Evolutionary conservation across 345 rosid species (phyloP).

Genomic region (Salix arbutifolia): DNA sequence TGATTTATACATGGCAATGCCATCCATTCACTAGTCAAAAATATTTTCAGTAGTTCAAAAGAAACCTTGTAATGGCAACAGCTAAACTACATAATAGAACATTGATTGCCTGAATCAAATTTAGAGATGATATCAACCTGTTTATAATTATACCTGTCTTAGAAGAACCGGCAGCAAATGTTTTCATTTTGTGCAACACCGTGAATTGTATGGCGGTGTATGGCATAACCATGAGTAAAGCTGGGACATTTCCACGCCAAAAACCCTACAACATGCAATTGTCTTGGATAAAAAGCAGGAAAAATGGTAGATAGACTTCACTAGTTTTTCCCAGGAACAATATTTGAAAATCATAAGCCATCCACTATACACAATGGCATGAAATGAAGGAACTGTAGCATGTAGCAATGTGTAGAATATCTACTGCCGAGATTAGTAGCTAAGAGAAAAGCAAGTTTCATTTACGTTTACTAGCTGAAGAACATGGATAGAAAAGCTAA

Average conservation of each 20-base stretch:
- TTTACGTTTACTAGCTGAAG: not conserved
- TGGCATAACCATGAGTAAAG: constrained; percentile 98
- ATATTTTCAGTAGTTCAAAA: not conserved
- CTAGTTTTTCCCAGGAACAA: not conserved
- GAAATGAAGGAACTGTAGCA: not conserved
- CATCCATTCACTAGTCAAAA: not conserved
- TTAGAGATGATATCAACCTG: not conserved
- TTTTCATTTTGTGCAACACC: constrained; percentile 72
- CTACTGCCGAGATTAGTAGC: not conserved
- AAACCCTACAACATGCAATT: constrained; percentile 64
- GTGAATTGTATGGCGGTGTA: constrained; percentile 90
- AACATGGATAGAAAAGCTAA: not conserved
- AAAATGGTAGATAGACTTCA: not conserved
- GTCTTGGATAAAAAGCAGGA: constrained; percentile 8
- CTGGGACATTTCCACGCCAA: constrained; percentile 99
- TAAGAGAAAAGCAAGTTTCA: not conserved
- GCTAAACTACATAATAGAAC: not conserved
- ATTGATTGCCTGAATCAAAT: not conserved
- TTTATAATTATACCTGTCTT: constrained; percentile 52
- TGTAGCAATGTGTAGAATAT: not conserved
- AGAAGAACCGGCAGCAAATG: constrained; percentile 79
- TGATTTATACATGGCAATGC: not conserved
- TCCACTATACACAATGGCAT: not conserved
- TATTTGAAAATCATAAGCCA: not conserved
- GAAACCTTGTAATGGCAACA: not conserved